Base-by-base conservation (phyloP, 441 rosid genomes). In the California macrophylla region DNA sequence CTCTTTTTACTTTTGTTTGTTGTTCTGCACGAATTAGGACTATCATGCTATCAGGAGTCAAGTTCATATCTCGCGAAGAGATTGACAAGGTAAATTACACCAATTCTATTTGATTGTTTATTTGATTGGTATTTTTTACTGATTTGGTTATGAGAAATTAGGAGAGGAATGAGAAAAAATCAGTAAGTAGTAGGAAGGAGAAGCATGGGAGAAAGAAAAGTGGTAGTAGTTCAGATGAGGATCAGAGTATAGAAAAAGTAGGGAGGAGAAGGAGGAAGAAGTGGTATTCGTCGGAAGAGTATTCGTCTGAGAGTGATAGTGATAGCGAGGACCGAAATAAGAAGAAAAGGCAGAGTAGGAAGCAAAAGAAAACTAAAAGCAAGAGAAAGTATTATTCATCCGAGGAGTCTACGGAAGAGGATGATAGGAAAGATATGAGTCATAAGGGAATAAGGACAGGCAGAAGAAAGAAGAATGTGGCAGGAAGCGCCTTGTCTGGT, bases 1-100 rank as follows among this genome's bases (percentile, higher is more conserved):
- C 1, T 30, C 34, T 30, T 30, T 4, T 30, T 30, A n/a, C n/a
- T n/a, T n/a, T n/a, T n/a, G n/a, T 30, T 30, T 30, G 4, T 30
- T 47, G 10, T 47, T 3, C 21, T 47, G 23, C 56, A n/a, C 56
- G 20, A 50, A 50, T 50, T 50, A 16, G 20, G 61, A 18, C 24
- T 18, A 52, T 21, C 69, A 92, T 92, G 98, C 85, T 92, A 64
- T 75, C 89, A 10, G 95, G 95, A 9, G 76, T 90, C 64, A 92
- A 86, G 79, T 78, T 92, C 69, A 81, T 92, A 67, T 85, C 98
- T 21, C 91, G 92, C 8, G 88, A 89, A 70, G 75, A 85, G 74
- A 82, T 86, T 66, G 75, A 71, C 70, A 69, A 80, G 70, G 82
- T 80, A 74, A 64, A 0, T 38, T 38, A 2, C 45, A 38, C 13